These are phyloP conservation scores for Pseudogymnoascus sp. DNA, from an alignment of 2,329 filamentous ascomycete genomes.

Conservation along the genomic window DNA sequence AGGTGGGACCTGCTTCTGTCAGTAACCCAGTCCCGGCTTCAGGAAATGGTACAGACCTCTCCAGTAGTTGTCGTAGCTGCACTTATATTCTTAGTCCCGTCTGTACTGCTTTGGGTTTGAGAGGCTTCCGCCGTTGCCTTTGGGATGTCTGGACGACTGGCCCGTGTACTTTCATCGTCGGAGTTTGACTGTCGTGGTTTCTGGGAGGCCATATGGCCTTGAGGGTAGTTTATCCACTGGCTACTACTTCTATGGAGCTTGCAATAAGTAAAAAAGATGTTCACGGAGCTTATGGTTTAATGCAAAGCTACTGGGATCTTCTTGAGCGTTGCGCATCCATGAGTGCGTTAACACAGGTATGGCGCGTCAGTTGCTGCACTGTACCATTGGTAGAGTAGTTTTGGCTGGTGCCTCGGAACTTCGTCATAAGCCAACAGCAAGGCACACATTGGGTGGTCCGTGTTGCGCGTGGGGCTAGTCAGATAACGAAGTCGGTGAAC, in stretches of 20 bases:
- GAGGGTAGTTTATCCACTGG: slow-evolving; percentile 5
- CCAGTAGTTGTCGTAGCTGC: neutral
- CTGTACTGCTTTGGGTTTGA: neutral
- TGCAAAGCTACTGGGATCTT: neutral
- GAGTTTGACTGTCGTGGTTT: slow-evolving; percentile 7
- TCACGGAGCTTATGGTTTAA: neutral
- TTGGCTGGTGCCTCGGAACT: slow-evolving; percentile 7
- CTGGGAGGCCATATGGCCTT: slow-evolving; percentile 3
- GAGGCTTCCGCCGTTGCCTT: neutral
- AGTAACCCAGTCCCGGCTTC: neutral
- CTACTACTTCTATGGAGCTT: neutral
- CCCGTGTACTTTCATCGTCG: neutral
- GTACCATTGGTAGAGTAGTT: slow-evolving; percentile 1
- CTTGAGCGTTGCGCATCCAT: neutral
- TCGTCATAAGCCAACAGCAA: slow-evolving; percentile 6
- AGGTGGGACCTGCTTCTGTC: slow-evolving; percentile 3
- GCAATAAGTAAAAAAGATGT: neutral
- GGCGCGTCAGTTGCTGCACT: slow-evolving; percentile 4
- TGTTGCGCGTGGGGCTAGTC: slow-evolving; percentile 6
- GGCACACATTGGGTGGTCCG: neutral
- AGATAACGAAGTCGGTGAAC: slow-evolving; percentile 9
- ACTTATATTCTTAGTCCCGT: neutral
- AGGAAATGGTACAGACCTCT: slow-evolving; percentile 1
- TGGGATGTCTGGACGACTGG: neutral
- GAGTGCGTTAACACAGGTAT: neutral